These are phyloP conservation scores for Irpex sp. DNA, from an alignment of 1,284 basidiomycete genomes.

Conservation along the genomic window DNA sequence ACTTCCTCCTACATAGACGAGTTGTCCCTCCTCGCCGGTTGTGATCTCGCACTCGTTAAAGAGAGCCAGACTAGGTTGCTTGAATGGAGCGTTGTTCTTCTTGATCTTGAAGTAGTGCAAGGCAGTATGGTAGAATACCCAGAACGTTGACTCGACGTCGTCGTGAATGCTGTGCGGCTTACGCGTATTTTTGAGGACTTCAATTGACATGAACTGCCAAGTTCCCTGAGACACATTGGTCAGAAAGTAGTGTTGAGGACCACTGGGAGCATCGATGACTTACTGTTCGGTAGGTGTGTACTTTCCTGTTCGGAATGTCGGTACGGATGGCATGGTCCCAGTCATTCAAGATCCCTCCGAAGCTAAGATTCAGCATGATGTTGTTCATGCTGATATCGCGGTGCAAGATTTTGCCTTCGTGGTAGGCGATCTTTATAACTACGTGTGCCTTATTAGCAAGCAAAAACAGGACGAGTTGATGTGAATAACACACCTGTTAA, in stretches of 20 bases:
- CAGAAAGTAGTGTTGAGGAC: neutral
- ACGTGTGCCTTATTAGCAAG: too few relatives aligned
- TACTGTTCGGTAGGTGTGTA: neutral
- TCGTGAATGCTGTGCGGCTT: neutral
- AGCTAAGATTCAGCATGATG: constrained; percentile 8
- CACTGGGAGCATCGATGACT: neutral
- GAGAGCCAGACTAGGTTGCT: neutral
- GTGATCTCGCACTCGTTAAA: neutral
- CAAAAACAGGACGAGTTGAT: too few relatives aligned
- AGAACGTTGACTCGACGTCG: constrained; percentile 1
- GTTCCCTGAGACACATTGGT: neutral
- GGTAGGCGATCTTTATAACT: constrained; percentile 1
- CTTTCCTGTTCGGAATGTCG: too few relatives aligned
- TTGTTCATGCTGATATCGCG: constrained; percentile 16
- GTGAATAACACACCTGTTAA: too few relatives aligned
- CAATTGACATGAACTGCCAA: constrained; percentile 1
- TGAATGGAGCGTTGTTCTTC: neutral
- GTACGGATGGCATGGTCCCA: constrained; percentile 11
- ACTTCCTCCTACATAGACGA: neutral
- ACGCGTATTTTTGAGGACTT: neutral
- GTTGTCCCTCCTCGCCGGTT: neutral
- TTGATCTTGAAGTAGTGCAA: neutral
- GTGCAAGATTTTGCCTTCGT: constrained; percentile 8
- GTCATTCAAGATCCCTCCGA: constrained; percentile 12
- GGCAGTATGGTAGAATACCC: neutral